Evolutionary conservation across 352 stramenopile species (phyloP).

Genomic region (Globisporangium sylvaticum): DNA sequence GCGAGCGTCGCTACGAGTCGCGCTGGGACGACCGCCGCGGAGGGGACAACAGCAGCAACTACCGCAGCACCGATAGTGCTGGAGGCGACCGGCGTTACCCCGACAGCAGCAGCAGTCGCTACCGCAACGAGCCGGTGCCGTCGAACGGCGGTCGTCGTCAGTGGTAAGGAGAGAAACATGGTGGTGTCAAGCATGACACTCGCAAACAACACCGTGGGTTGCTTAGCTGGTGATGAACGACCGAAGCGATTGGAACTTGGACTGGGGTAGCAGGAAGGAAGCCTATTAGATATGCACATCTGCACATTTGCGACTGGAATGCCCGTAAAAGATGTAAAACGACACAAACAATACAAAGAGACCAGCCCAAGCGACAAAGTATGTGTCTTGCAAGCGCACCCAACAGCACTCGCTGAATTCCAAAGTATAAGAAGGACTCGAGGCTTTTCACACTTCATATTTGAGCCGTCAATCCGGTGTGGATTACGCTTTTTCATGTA

Average conservation of each 20-base stretch:
- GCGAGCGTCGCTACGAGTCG: slow-evolving; percentile 54
- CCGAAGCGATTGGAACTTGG: background rate
- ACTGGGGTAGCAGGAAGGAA: background rate
- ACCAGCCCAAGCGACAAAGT: background rate
- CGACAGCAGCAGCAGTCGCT: slow-evolving; percentile 3
- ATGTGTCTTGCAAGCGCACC: background rate
- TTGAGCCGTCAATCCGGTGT: too few species aligned
- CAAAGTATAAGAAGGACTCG: too few species aligned
- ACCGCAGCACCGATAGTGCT: slow-evolving; percentile 16
- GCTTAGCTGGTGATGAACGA: background rate
- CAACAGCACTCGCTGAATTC: background rate
- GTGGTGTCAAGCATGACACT: background rate
- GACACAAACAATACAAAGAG: background rate
- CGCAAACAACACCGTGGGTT: background rate
- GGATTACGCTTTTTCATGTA: too few species aligned
- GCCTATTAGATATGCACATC: background rate
- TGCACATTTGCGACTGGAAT: background rate
- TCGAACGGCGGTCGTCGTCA: slow-evolving; percentile 1
- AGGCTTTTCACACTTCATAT: too few species aligned
- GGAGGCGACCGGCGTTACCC: background rate
- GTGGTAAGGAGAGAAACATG: background rate
- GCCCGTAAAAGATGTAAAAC: background rate
- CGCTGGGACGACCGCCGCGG: slow-evolving; percentile 70
- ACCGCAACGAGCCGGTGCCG: slow-evolving; percentile 10
- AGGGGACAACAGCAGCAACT: slow-evolving; percentile 18